These are phyloP conservation scores for Roridomyces roridus DNA, from an alignment of 768 basidiomycete genomes.

Conservation along the genomic window DNA sequence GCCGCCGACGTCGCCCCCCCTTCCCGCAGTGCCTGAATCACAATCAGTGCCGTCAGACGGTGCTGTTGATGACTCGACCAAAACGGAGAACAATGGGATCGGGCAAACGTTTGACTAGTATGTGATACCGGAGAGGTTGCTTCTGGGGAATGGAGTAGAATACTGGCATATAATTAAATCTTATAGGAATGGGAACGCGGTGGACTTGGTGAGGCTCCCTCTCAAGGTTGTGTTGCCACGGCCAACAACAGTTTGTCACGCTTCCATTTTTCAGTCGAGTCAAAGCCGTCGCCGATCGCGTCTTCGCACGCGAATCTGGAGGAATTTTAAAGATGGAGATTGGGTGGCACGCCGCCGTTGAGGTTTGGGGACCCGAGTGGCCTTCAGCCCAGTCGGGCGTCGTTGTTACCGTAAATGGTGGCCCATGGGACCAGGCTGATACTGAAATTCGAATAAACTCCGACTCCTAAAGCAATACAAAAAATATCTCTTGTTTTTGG, in stretches of 20 bases:
- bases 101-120: constrained; percentile 10
- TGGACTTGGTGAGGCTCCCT: not conserved
- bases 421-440: no score
- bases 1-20: not conserved
- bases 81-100: constrained; percentile 26
- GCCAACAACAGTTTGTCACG: no score
- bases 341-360: no score
- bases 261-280: not conserved
- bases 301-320: no score
- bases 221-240: no score
- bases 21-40: not conserved
- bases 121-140: constrained; percentile 6
- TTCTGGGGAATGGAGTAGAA: constrained; percentile 19
- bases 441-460: no score
- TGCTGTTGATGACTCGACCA: constrained; percentile 15
- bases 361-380: no score
- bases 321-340: no score
- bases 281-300: not conserved
- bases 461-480: no score
- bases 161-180: constrained; percentile 8
- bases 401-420: no score
- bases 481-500: no score
- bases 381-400: no score
- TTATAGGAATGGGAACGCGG: constrained; percentile 3
- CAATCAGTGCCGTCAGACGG: not conserved